Evolutionary conservation across 805 yeast genomes (phyloP), one percentile per base, ranked within the genome.

Genomic region (Kuraishia ogatae): DNA sequence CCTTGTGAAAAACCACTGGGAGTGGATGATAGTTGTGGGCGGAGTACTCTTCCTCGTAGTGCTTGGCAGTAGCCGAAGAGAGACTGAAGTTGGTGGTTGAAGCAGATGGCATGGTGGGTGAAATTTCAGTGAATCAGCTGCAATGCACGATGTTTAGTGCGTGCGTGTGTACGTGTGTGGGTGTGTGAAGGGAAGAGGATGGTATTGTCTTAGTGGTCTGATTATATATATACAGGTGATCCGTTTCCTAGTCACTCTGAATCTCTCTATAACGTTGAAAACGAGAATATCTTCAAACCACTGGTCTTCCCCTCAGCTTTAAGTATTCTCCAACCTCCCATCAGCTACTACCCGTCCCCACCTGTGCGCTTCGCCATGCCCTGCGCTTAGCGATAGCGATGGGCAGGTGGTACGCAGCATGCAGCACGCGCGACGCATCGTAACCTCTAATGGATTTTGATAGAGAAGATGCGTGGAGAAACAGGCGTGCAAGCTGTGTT

Each of bases 21-120:
- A 93, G 75, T 53, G 98, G 97, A 73, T 90, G 97, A 76, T 93
- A 93, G 78, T 93, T 93, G 75, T 92, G 97, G 29, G 98, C 98
- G 52, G 97, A 89, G 74, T 87, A 90, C 58, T 86, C 74, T 55
- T 80, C 72, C 72, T 93, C 97, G 73, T 80, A 83, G 54, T 80
- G 75, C 58, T 74, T 74, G 46, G 97, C 87, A 59, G 83, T 76
- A 35, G 71, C 69, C 2, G 96, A 85, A 1, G 93, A 80, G 29
- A 86, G 72, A 62, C 73, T 72, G 61, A 72, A 75, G 62, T 73
- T 69, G 54, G 75, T 71, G 29, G 43, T 26, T 28, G 52, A 19
- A 19, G 39, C 24, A 29, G 43, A 50, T 21, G 24, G 23, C 20
- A 50, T 50, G 24, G 24, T n/a, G 49, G 24, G 24, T n/a, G 49